phyloP scores from a whole-genome alignment of 176 grass and related monocot genomes.

The Saccharum spontaneum region DNA sequence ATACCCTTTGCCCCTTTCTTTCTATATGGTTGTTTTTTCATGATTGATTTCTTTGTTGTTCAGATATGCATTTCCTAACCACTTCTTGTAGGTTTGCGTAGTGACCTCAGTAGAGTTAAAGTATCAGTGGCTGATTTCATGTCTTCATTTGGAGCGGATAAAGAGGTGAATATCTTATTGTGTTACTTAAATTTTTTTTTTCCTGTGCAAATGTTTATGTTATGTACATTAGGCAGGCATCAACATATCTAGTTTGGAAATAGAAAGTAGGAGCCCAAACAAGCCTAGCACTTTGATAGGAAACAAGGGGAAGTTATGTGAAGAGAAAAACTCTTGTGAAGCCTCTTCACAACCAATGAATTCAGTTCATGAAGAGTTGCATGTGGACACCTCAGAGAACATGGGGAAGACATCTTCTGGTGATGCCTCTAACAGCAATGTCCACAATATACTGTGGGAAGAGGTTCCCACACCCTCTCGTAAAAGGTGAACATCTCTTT shows the following conservation, averaged over 20 bases:
- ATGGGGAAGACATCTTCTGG: slow-evolving; percentile 42
- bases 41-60: slow-evolving; percentile 10
- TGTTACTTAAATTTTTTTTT: slow-evolving; percentile 23
- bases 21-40: background rate
- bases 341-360: slow-evolving; percentile 13
- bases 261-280: slow-evolving; percentile 10
- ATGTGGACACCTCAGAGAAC: slow-evolving; percentile 31
- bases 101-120: slow-evolving; percentile 34
- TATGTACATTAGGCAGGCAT: slow-evolving; percentile 64
- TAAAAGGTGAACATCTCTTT: slow-evolving; percentile 43
- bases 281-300: slow-evolving; percentile 32
- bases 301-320: slow-evolving; percentile 38
- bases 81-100: slow-evolving; percentile 46
- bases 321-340: slow-evolving; percentile 40
- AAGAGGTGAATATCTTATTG: slow-evolving; percentile 49
- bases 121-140: slow-evolving; percentile 45
- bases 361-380: slow-evolving; percentile 44
- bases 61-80: slow-evolving; percentile 13
- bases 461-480: slow-evolving; percentile 33
- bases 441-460: slow-evolving; percentile 7
- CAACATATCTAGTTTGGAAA: slow-evolving; percentile 41
- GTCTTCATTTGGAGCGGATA: slow-evolving; percentile 39
- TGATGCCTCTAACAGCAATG: slow-evolving; percentile 22
- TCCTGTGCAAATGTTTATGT: slow-evolving; percentile 44
- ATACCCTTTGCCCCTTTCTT: background rate